A percentile compares a stretch with the other conserved stretches of the same genome.
Conservation (phyloP, 257 asterid genomes). For the Primulina eburnea region DNA sequence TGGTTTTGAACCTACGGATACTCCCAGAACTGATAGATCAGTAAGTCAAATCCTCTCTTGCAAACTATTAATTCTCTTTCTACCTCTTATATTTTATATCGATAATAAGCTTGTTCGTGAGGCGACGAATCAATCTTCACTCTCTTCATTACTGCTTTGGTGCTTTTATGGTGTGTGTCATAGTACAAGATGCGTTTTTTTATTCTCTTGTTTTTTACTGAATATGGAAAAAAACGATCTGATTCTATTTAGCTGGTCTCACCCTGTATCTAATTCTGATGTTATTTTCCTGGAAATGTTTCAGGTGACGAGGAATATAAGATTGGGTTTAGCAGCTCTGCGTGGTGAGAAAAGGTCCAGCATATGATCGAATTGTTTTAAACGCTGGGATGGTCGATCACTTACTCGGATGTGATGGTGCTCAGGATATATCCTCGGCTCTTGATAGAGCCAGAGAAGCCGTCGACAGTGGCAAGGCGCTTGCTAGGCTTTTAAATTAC, state of each 20-base stretch:
- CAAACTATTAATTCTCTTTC: background rate
- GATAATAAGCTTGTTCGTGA: background rate
- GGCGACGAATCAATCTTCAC: background rate
- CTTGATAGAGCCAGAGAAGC: constrained; percentile 92
- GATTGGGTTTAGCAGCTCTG: constrained; percentile 84
- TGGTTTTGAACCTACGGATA: constrained; percentile 87
- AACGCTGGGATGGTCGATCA: constrained; percentile 96
- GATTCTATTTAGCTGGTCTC: too few species aligned
- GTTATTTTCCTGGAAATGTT: constrained; percentile 11
- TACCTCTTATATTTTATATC: background rate
- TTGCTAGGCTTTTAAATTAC: constrained; percentile 63
- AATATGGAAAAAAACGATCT: too few species aligned
- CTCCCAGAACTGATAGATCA: constrained; percentile 98
- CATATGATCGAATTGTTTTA: constrained; percentile 77
- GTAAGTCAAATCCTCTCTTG: constrained; percentile 36
- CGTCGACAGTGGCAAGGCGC: constrained; percentile 83
- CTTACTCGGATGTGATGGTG: constrained; percentile 89
- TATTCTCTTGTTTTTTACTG: too few species aligned
- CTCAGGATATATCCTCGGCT: constrained; percentile 64
- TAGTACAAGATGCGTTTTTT: too few species aligned
- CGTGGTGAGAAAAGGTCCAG: constrained; percentile 85
- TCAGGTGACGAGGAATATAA: constrained; percentile 74
- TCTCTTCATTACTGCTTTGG: background rate
- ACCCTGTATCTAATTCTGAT: background rate
- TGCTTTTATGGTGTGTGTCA: too few species aligned